These are phyloP conservation scores for Colletotrichum sp. DNA, from an alignment of 2,329 filamentous ascomycete species.

Conservation along the genomic window DNA sequence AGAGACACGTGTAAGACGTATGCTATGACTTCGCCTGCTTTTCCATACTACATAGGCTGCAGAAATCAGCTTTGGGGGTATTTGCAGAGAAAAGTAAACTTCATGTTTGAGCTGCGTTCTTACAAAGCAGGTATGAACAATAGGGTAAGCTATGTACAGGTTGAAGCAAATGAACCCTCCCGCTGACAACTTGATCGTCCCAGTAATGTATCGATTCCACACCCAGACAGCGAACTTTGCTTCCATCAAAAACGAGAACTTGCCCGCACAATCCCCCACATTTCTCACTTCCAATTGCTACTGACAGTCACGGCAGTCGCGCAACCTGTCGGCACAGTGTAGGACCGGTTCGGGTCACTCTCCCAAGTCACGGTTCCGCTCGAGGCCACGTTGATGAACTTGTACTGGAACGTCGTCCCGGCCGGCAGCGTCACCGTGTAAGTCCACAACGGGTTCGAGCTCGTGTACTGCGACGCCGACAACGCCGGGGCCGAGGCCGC, in stretches of 20 bases:
- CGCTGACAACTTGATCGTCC: neutral
- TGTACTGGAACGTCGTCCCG: conserved; percentile 61
- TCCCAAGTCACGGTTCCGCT: conserved; percentile 62
- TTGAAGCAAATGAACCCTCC: neutral
- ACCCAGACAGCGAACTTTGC: neutral
- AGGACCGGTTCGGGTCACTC: conserved; percentile 51
- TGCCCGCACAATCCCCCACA: neutral
- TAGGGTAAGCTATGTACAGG: neutral
- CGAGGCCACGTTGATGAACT: conserved; percentile 62
- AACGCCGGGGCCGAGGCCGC: conserved; percentile 51
- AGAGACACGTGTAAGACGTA: neutral
- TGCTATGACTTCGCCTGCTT: neutral
- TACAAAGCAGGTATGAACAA: neutral
- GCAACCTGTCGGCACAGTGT: conserved; percentile 32
- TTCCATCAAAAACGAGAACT: accelerated
- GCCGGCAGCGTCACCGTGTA: conserved; percentile 54
- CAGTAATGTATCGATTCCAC: neutral
- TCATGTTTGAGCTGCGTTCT: neutral
- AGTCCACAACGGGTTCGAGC: conserved; percentile 60
- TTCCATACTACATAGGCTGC: neutral
- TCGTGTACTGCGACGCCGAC: conserved; percentile 58
- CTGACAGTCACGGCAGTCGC: conserved; percentile 22
- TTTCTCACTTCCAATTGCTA: conserved; percentile 29
- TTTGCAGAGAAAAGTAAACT: neutral
- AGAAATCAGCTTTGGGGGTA: neutral